Base-by-base conservation (phyloP, 805 yeast species). In the Starmerella khaoyaiensis region DNA sequence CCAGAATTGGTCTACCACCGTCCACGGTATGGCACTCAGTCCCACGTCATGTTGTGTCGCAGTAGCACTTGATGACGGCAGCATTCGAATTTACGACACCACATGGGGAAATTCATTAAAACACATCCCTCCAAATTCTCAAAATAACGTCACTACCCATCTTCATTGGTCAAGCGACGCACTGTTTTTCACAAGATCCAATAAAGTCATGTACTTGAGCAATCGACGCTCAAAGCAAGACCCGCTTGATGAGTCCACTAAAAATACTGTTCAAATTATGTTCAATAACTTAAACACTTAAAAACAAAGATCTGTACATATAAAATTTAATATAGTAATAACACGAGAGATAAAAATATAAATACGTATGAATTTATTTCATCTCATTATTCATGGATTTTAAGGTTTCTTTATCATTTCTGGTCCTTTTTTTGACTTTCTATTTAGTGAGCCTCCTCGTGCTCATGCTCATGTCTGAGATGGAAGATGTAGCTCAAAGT, bases 401-500 rank as follows among this genome's bases (percentile, higher is more conserved):
- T n/a, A n/a, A n/a, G n/a, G n/a, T n/a, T n/a, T n/a, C n/a, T n/a
- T n/a, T n/a, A n/a, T n/a, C n/a, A n/a, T n/a, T n/a, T n/a, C n/a
- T n/a, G n/a, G n/a, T n/a, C n/a, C n/a, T n/a, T n/a, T n/a, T n/a
- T n/a, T n/a, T n/a, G n/a, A n/a, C n/a, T n/a, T n/a, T n/a, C n/a
- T n/a, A n/a, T n/a, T n/a, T n/a, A n/a, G n/a, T n/a, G n/a, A n/a
- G n/a, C n/a, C 19, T 18, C 33, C 43, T 39, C 42, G 41, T 37
- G 36, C 43, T 45, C 40, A 36, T 44, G 48, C 48, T 51, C 53
- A 50, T 52, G 55, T 21, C 60, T 49, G 29, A 59, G 74, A 69
- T 87, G 96, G 76, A 82, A 74, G 70, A 77, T 79, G 75, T 86
- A 86, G 68, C 86, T 95, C 67, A 82, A 68, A 48, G 83, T 69